A percentile compares a stretch with the other conserved stretches of the same genome.
Evolutionary conservation across 352 stramenopile genomes (phyloP).

Genomic region (Pythium grandisporangium): DNA sequence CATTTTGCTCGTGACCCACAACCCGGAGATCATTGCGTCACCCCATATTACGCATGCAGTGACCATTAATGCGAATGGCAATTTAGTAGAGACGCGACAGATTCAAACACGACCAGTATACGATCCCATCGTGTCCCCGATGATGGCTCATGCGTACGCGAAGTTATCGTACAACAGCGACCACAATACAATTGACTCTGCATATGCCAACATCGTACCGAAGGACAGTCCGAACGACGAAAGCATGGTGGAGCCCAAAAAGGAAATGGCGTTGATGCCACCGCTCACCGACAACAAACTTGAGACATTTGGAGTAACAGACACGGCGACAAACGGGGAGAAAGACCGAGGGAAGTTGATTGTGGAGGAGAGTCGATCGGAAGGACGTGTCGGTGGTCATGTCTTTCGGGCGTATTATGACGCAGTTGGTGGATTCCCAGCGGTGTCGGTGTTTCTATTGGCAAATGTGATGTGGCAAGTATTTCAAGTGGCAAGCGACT

Average conservation of each 20-base stretch:
- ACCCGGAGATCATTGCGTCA: constrained; percentile 28
- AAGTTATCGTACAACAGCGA: not conserved
- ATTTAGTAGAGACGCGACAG: constrained; percentile 4
- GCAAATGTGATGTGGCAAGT: constrained; percentile 61
- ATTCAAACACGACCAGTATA: constrained; percentile 4
- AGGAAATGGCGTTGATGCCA: constrained; percentile 2
- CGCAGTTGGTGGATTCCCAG: constrained; percentile 20
- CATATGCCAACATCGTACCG: not conserved
- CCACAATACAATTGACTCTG: not conserved
- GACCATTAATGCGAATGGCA: constrained; percentile 2
- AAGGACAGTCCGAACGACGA: not conserved
- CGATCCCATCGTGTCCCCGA: constrained; percentile 13
- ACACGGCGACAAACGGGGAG: not conserved
- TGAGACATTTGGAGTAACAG: constrained; percentile 1
- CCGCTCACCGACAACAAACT: not conserved
- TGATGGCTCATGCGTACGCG: not conserved
- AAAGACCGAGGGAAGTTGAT: constrained; percentile 23
- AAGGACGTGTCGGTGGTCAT: constrained; percentile 8
- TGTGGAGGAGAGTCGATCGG: constrained; percentile 67
- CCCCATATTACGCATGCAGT: constrained; percentile 1
- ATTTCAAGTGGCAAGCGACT: constrained; percentile 75
- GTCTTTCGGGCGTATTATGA: constrained; percentile 19
- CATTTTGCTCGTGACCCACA: constrained; percentile 50
- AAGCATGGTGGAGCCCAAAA: not conserved
- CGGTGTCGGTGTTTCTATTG: constrained; percentile 21